These are phyloP conservation scores for Beta corolliflora DNA, from an alignment of 179 eudicot species.

Conservation along the genomic window DNA sequence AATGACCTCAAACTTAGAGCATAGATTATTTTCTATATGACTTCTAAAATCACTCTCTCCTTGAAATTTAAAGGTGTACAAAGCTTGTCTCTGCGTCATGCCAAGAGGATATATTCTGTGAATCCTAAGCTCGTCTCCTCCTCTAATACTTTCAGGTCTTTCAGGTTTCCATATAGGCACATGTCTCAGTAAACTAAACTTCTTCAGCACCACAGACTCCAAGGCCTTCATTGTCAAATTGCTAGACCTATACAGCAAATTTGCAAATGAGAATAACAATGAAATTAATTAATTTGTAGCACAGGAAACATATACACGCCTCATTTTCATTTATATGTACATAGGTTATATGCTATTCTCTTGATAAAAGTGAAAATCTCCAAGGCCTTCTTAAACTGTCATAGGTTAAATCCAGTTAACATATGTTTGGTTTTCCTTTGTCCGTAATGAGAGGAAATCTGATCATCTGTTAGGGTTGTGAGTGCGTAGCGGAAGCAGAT, in stretches of 20 bases:
- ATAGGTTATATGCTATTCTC: no score
- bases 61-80: slow-evolving; percentile 69
- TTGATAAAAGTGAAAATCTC: no score
- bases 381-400: no score
- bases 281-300: background rate
- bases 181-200: slow-evolving; percentile 57
- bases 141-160: slow-evolving; percentile 78
- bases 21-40: slow-evolving; percentile 58
- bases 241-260: slow-evolving; percentile 50
- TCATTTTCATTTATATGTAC: no score
- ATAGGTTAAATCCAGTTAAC: background rate
- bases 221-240: slow-evolving; percentile 69
- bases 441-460: background rate
- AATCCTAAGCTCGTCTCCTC: slow-evolving; percentile 61
- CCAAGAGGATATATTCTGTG: slow-evolving; percentile 82
- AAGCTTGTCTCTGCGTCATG: slow-evolving; percentile 79
- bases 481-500: no score
- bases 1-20: slow-evolving; percentile 85
- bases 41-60: slow-evolving; percentile 53
- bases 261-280: slow-evolving; percentile 9
- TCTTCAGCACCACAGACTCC: slow-evolving; percentile 57
- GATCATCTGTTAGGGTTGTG: no score
- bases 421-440: no score
- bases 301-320: no score
- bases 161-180: slow-evolving; percentile 85